Evolutionary conservation across 495 filamentous ascomycete species (phyloP).

Genomic region (Aspergillus olivimuriae): DNA sequence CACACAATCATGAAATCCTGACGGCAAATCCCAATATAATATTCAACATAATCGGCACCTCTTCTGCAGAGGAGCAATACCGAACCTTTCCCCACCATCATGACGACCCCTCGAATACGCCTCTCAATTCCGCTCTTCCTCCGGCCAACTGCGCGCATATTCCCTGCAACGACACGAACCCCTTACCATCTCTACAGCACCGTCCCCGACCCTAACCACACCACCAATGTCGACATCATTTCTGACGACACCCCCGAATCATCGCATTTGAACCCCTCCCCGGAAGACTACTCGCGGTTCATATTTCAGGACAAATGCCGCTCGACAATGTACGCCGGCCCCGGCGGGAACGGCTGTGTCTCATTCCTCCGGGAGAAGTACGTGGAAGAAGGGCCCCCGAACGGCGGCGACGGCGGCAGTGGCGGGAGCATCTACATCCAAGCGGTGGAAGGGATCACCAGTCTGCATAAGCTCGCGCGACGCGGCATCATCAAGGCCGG

Average conservation of each 20-base stretch:
- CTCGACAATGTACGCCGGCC: constrained; percentile 66
- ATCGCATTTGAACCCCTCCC: constrained; percentile 67
- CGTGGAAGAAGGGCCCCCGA: constrained; percentile 81
- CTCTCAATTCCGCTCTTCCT: too few relatives aligned
- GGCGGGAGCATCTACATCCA: constrained; percentile 94
- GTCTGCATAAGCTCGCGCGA: constrained; percentile 83
- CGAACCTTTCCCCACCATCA: too few relatives aligned
- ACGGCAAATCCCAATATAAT: too few relatives aligned
- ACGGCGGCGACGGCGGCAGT: constrained; percentile 89
- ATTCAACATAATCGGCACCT: too few relatives aligned
- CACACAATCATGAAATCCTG: too few relatives aligned
- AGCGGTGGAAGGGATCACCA: constrained; percentile 82
- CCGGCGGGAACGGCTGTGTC: constrained; percentile 85
- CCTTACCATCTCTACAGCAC: too few relatives aligned
- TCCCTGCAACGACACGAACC: too few relatives aligned
- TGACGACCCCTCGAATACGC: too few relatives aligned
- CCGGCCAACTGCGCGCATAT: too few relatives aligned
- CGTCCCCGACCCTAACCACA: too few relatives aligned
- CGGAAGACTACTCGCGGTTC: constrained; percentile 73
- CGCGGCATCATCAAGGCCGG: constrained; percentile 70
- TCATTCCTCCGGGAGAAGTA: constrained; percentile 89
- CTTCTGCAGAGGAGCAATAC: too few relatives aligned
- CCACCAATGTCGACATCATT: too few relatives aligned
- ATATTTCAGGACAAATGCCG: constrained; percentile 83
- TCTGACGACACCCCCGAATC: constrained; percentile 22